phyloP scores from a whole-genome alignment of 1,284 basidiomycete genomes.

The Microbotryum lychnidis-dioicae region DNA sequence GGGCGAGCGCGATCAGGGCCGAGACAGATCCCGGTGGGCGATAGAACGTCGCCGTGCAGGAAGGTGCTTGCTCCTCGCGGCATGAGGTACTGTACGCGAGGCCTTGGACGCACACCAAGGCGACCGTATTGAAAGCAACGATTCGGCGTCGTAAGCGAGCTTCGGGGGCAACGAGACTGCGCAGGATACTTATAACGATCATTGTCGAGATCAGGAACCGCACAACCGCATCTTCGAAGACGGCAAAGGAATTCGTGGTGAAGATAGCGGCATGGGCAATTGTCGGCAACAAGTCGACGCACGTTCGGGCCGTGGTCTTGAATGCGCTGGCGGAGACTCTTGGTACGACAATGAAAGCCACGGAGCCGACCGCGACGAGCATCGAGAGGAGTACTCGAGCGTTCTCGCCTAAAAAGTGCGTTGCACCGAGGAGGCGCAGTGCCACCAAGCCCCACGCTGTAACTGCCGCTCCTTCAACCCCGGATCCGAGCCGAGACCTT shows the following conservation, averaged over 20 bases:
- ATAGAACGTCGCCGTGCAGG: constrained; percentile 79
- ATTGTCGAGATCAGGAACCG: constrained; percentile 60
- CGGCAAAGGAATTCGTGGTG: constrained; percentile 83
- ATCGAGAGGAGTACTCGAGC: constrained; percentile 2
- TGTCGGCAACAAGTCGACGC: no score
- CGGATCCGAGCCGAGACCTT: constrained; percentile 18
- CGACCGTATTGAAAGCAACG: constrained; percentile 57
- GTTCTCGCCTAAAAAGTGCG: constrained; percentile 9
- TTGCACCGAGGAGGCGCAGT: background rate
- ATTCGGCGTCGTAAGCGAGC: constrained; percentile 64
- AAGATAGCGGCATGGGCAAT: constrained; percentile 28
- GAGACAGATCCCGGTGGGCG: constrained; percentile 57
- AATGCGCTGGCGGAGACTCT: no score
- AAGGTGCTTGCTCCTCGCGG: constrained; percentile 86
- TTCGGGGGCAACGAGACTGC: constrained; percentile 52
- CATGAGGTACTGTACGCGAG: constrained; percentile 74
- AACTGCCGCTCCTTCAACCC: constrained; percentile 32
- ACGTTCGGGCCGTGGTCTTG: no score
- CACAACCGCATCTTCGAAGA: constrained; percentile 86
- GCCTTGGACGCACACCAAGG: constrained; percentile 62
- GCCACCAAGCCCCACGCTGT: constrained; percentile 27
- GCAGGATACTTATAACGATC: constrained; percentile 49
- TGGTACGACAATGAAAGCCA: no score
- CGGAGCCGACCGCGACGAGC: constrained; percentile 34
- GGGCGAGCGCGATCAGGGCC: constrained; percentile 53